Percentiles rank a stretch among this genome's conserved stretches.
Evolutionary conservation across 805 yeast species (phyloP).

Genomic region (Limtongia smithiae): DNA sequence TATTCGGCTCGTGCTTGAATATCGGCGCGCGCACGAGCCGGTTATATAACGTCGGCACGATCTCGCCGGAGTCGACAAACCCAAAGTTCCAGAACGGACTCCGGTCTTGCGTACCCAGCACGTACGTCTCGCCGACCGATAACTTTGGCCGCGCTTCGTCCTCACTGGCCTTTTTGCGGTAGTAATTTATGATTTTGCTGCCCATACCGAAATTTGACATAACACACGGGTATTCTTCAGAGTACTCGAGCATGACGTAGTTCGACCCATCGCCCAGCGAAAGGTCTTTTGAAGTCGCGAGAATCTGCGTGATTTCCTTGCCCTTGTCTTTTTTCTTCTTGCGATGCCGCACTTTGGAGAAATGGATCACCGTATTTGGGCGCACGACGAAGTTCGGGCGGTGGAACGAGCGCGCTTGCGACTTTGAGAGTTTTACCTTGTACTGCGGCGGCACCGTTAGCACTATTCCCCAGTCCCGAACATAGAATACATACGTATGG

Average conservation of each 20-base stretch:
- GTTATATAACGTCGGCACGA: conserved; percentile 90
- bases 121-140: conserved; percentile 90
- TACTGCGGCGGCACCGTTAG: conserved; percentile 40
- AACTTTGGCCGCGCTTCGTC: conserved; percentile 85
- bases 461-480: not conserved
- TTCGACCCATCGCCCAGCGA: conserved; percentile 80
- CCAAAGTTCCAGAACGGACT: conserved; percentile 99
- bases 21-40: conserved; percentile 90
- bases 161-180: conserved; percentile 75
- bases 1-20: conserved; percentile 73
- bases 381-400: conserved; percentile 71
- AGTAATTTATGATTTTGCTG: conserved; percentile 85
- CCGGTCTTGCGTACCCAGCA: conserved; percentile 90
- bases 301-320: conserved; percentile 69
- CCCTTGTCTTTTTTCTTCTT: conserved; percentile 90
- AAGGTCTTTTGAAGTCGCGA: conserved; percentile 66
- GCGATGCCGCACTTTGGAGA: conserved; percentile 69
- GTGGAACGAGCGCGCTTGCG: conserved; percentile 73
- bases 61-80: conserved; percentile 87
- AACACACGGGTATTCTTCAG: conserved; percentile 82
- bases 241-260: conserved; percentile 76
- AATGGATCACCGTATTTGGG: conserved; percentile 72
- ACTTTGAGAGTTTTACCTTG: conserved; percentile 66
- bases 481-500: conserved; percentile 51
- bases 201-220: conserved; percentile 94